phyloP scores from a whole-genome alignment of 768 basidiomycete species.

The Candolleomyces eurysporus region DNA sequence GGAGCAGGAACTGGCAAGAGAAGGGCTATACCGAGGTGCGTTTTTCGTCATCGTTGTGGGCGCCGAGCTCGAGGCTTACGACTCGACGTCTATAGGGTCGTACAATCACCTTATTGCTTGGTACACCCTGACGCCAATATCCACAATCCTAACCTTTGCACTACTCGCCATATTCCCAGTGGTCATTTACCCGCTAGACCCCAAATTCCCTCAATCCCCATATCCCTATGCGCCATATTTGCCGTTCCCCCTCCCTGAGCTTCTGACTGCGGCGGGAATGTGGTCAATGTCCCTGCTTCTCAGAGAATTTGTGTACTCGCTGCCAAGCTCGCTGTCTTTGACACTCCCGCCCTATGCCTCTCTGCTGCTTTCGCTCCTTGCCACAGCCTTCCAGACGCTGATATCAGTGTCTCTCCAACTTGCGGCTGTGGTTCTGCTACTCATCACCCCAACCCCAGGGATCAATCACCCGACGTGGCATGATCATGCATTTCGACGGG shows the following conservation, averaged over 20 bases:
- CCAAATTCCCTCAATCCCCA: conserved; percentile 18
- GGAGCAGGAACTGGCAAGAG: conserved; percentile 29
- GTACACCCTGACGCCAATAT: conserved; percentile 60
- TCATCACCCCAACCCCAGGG: conserved; percentile 12
- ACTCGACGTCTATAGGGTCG: conserved; percentile 46
- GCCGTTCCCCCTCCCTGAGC: conserved; percentile 62
- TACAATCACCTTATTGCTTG: conserved; percentile 53
- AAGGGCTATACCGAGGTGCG: conserved; percentile 30
- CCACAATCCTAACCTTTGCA: conserved; percentile 46
- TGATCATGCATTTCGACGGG: conserved; percentile 57
- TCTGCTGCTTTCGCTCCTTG: conserved; percentile 24
- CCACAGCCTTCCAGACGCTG: conserved; percentile 45
- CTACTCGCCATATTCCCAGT: conserved; percentile 50
- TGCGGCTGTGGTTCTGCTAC: conserved; percentile 10
- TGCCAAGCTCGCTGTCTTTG: conserved; percentile 47
- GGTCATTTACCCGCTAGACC: conserved; percentile 43
- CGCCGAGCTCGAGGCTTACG: conserved; percentile 9
- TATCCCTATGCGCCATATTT: conserved; percentile 46
- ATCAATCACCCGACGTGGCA: conserved; percentile 48
- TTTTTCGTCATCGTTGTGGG: neutral
- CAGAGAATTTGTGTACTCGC: conserved; percentile 40
- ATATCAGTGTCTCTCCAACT: conserved; percentile 43
- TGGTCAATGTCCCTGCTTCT: conserved; percentile 60
- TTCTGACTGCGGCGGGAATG: conserved; percentile 57
- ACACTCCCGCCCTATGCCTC: conserved; percentile 49